Base-by-base conservation (phyloP, 805 yeast species). In the Saccharomycopsis fodiens region DNA sequence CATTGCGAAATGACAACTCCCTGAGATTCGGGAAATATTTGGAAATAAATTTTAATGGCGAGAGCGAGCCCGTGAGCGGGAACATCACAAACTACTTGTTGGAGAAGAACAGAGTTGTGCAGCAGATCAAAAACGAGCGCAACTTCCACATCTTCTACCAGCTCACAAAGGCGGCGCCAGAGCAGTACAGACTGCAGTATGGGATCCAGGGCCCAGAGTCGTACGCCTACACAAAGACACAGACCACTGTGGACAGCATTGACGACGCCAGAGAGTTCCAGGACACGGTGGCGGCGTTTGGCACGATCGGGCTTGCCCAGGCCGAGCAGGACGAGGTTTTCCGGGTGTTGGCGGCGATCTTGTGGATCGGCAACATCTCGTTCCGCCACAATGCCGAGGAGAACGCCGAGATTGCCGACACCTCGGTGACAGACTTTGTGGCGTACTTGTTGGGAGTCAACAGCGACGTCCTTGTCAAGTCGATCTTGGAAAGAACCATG, bases 131-230 rank as follows among this genome's bases (percentile, higher is more conserved):
- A 52, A 80, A 84, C 55, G 99, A 93, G 69, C 77, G 99, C 63
- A 93, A 93, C 61, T 93, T 93, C 70, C 99, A 93, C 62, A 93
- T 93, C 47, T 93, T 93, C 61, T 93, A 93, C 61, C 99, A 93
- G 67, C 84, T 85, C 62, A 84, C 97, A 10, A 93, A 91, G 61
- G 85, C 86, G 51, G 95, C 96, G 2, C 78, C 87, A 12, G 89
- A 87, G 32, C 72, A 72, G 46, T 88, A 91, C 60, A 82, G 95
- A 59, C 87, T 85, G 55, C 69, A 66, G 30, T 89, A 70, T 60
- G 99, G 99, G 44, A 79, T 93, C 48, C 97, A 93, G 64, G 79
- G 79, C 29, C 99, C 99, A 1, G 97, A 93, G 59, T 80, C 89
- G 45, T 93, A 93, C 62, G 63, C 82, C 19, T 93, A 93, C 65